Evolutionary conservation across 2,329 filamentous ascomycete species (phyloP), one percentile per base, ranked within the genome.

Genomic region (Ophiosphaerella korrae): DNA sequence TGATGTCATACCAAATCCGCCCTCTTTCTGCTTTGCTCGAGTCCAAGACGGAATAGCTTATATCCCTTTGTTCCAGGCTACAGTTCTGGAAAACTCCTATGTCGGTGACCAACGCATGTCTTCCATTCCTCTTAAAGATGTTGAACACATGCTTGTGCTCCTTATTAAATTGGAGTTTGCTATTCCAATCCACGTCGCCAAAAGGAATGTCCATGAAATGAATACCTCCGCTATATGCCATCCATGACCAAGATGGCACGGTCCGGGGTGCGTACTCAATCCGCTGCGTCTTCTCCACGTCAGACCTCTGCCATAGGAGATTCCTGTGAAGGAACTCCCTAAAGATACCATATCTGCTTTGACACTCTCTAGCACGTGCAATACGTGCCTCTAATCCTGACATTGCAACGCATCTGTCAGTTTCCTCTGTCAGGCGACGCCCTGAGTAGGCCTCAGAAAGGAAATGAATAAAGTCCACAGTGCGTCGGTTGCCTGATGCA

Each of bases 161-260:
- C 8, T 34, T 23, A 21, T 43, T 21, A 29, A 43, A 43, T 24
- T 29, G 41, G 5, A 45, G 18, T 16, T 34, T 37, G 59, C 53
- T 48, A 63, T 64, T 6, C 57, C 53, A 48, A 65, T 64, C 13
- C 72, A 58, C 7, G 62, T 62, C 24, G 70, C 71, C 32, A 29
- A 37, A 45, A n/a, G 32, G 32, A 23, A 45, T 18, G 23, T 37
- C 38, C 18, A 40, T 29, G 74, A 33, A 42, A 26, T 42, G 13
- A 33, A 42, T 33, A 12, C 31, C 40, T 32, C 40, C 40, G 18
- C 8, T 5, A 21, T 42, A 42, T 7, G 40, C 26, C 40, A 42
- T 42, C 40, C 40, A 42, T 42, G 40, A 32, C 62, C 62, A 63
- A 9, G 56, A 62, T 26, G 56, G 60, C 37, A 62, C 52, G 14